Percentiles rank a stretch among this genome's conserved stretches.
Conservation (phyloP, 1,139 yeast genomes). For the Diutina neorugosa region DNA sequence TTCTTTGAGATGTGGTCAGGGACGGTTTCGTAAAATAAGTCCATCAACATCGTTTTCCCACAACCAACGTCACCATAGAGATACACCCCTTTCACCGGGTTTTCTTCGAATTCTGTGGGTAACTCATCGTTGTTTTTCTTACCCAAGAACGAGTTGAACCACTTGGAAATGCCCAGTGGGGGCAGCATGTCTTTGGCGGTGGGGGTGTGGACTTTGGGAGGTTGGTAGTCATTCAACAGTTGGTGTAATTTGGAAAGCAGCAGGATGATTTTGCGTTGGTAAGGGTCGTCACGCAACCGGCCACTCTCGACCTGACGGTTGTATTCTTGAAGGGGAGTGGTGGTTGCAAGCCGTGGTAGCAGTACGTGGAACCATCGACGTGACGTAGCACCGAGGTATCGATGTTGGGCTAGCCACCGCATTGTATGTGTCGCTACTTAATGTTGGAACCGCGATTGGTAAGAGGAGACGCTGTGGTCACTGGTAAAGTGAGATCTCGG, state of each 20-base stretch:
- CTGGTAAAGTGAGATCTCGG: neutral
- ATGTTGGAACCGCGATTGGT: neutral
- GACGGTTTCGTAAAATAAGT: conserved; percentile 73
- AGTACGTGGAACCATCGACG: neutral
- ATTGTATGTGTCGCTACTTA: neutral
- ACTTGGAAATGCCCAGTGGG: conserved; percentile 28
- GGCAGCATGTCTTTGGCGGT: conserved; percentile 34
- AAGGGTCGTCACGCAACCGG: conserved; percentile 48
- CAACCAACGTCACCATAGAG: conserved; percentile 97
- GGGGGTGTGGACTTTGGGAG: conserved; percentile 45
- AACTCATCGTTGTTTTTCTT: neutral
- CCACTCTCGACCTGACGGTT: conserved; percentile 41
- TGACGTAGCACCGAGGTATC: neutral
- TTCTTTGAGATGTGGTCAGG: conserved; percentile 66
- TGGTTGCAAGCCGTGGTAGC: neutral
- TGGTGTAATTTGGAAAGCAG: conserved; percentile 42
- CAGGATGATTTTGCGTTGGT: conserved; percentile 52
- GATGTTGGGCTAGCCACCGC: neutral
- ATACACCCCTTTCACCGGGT: conserved; percentile 63
- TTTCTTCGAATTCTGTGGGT: conserved; percentile 11
- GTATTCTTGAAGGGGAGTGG: conserved; percentile 47
- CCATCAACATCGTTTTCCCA: conserved; percentile 98
- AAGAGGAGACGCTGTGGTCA: neutral
- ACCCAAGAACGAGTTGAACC: conserved; percentile 24
- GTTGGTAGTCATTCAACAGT: conserved; percentile 33